Evolutionary conservation across 2,329 filamentous ascomycete genomes (phyloP).

Genomic region (Alternaria angustiovoidea): DNA sequence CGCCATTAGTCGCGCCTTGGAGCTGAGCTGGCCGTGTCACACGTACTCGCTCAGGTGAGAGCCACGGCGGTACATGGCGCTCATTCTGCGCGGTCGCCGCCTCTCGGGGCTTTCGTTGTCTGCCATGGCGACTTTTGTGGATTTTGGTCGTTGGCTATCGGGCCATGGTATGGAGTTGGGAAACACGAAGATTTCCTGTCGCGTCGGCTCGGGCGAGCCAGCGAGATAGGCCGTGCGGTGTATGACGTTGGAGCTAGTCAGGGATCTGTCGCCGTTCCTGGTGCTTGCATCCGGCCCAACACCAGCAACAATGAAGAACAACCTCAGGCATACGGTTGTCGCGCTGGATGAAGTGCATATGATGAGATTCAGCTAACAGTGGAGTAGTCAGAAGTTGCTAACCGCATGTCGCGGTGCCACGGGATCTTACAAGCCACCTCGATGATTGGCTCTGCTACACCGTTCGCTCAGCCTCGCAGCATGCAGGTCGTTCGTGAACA

Average conservation of each 20-base stretch:
- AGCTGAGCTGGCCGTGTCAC: constrained; percentile 2
- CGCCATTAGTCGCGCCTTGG: constrained; percentile 17
- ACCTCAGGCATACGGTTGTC: not conserved
- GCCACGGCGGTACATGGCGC: constrained; percentile 67
- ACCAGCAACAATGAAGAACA: not conserved
- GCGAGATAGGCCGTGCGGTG: constrained; percentile 12
- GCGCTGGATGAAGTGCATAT: rapidly evolving
- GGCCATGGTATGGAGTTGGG: constrained; percentile 23
- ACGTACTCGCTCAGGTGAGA: constrained; percentile 67
- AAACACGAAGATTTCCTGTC: constrained; percentile 14
- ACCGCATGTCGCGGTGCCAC: not conserved
- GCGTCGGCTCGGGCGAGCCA: constrained; percentile 3
- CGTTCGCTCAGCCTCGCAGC: not conserved
- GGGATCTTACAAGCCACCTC: not conserved
- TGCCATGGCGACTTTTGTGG: constrained; percentile 32
- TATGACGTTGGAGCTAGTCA: constrained; percentile 20
- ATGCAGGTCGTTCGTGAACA: not conserved
- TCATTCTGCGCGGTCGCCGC: constrained; percentile 45
- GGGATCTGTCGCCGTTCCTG: not conserved
- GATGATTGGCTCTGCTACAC: not conserved
- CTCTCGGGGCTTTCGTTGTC: constrained; percentile 47
- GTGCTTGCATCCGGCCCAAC: not conserved
- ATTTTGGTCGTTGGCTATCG: constrained; percentile 9
- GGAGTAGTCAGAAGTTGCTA: not conserved
- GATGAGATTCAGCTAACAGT: rapidly evolving